These are phyloP conservation scores for Penicillium egyptiacum DNA, from an alignment of 495 filamentous ascomycete genomes.

Conservation along the genomic window DNA sequence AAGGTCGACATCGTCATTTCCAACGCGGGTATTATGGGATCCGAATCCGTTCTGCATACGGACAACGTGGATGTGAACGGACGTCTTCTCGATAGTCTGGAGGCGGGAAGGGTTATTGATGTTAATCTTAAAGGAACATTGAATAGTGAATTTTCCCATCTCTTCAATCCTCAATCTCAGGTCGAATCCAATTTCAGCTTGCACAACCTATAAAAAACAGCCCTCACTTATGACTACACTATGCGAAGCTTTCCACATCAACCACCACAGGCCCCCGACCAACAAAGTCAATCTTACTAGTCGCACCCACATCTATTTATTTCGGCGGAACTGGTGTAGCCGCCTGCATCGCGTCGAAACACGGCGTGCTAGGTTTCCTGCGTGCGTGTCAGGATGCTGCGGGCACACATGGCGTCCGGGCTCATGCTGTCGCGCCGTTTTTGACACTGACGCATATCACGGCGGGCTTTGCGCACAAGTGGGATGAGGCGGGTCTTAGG, in stretches of 20 bases:
- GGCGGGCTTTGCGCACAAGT: slow-evolving; percentile 20
- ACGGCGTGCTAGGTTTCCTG: slow-evolving; percentile 32
- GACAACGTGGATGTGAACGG: slow-evolving; percentile 22
- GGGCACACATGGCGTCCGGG: slow-evolving; percentile 17
- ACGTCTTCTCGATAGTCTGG: slow-evolving; percentile 20
- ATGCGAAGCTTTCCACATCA: slow-evolving; percentile 13
- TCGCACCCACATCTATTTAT: slow-evolving; percentile 32
- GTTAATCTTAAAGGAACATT: slow-evolving; percentile 39
- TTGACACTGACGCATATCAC: slow-evolving; percentile 33
- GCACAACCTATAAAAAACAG: neutral
- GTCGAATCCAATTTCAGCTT: neutral
- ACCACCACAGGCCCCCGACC: neutral
- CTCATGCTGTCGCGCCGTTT: slow-evolving; percentile 35
- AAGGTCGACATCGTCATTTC: slow-evolving; percentile 63
- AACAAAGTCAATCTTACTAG: slow-evolving; percentile 27
- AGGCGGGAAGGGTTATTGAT: slow-evolving; percentile 31
- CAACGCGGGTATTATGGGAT: slow-evolving; percentile 69
- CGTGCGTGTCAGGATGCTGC: slow-evolving; percentile 28
- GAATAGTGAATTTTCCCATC: slow-evolving; percentile 26
- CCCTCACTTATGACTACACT: slow-evolving; percentile 24
- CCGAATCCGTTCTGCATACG: slow-evolving; percentile 18
- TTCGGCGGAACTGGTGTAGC: slow-evolving; percentile 33
- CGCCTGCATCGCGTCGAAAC: slow-evolving; percentile 37
- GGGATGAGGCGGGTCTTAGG: slow-evolving; percentile 24
- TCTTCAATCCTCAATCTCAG: neutral